Evolutionary conservation across 2,329 filamentous ascomycete genomes (phyloP), one percentile per base, ranked within the genome.

Genomic region (Botrytis fragariae): DNA sequence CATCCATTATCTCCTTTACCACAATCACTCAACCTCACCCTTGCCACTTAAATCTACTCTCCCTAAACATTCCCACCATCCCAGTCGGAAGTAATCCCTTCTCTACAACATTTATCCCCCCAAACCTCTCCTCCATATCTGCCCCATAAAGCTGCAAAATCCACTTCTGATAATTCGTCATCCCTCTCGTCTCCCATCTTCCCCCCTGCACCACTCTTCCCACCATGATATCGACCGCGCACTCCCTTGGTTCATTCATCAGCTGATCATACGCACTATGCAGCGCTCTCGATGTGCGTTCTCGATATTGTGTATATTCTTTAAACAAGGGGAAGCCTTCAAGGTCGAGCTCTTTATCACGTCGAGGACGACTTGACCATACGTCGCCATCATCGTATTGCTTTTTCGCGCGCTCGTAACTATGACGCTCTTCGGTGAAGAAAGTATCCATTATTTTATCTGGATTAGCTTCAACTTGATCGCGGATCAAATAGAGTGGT

Each of bases 61-160:
- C 78, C 75, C 79, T 75, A 74, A 84, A 73, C 79, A 83, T 81
- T 68, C 77, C 79, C 51, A 83, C 78, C 75, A 83, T 74, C 0
- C 83, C 82, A 72, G 80, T 81, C 0, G 83, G 83, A 73, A 84
- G 73, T 64, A 84, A 74, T 14, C 81, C 81, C 68, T 80, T 79
- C 71, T 84, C 82, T 29, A 83, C 82, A 39, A 84, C 77, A 62
- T 78, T 78, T 62, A 84, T 72, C 3, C 82, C 80, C 0, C 83
- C 83, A 79, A 84, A 84, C 45, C 78, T 77, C 63, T 78, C 74
- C 60, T 81, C 79, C 79, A 84, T 80, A 71, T 84, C 82, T 25
- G 77, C 73, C 3, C 75, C 80, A 77, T 84, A 84, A 44, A 84
- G 75, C 69, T 79, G 76, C 69, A 80, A 76, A 29, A 82, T 78